Conservation (phyloP, 164 flowering plant genomes). For the Piper longum region DNA sequence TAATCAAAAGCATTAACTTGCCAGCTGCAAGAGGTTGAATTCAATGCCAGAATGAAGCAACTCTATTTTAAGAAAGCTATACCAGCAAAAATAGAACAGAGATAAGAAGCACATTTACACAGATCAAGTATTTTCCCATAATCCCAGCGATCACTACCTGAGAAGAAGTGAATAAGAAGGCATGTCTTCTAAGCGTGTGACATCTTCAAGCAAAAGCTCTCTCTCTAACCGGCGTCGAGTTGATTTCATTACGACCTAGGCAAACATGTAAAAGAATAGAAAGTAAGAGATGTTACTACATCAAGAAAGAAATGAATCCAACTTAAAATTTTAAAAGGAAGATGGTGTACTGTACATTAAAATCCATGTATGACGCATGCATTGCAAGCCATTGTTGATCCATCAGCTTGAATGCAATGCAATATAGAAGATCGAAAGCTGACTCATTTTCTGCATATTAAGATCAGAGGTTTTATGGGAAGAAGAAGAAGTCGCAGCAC, state of each 20-base stretch:
- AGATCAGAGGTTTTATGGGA: not conserved
- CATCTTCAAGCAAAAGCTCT: conserved; percentile 52
- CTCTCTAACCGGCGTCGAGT: conserved; percentile 61
- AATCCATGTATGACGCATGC: conserved; percentile 28
- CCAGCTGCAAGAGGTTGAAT: not conserved
- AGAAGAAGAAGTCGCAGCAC: too few relatives aligned
- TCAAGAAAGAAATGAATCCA: not conserved
- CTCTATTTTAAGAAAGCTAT: not conserved
- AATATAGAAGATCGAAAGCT: conserved; percentile 24
- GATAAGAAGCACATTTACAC: not conserved
- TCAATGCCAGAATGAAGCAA: not conserved
- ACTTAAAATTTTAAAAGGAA: not conserved
- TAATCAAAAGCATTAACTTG: not conserved
- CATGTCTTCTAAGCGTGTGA: conserved; percentile 51
- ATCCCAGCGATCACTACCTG: conserved; percentile 1
- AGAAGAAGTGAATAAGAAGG: conserved; percentile 52
- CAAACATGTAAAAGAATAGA: not conserved
- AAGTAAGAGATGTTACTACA: not conserved
- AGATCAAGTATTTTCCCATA: not conserved
- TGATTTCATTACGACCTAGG: conserved; percentile 64
- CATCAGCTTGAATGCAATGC: conserved; percentile 24
- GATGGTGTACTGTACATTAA: conserved; percentile 14
- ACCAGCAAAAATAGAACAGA: not conserved
- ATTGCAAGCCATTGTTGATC: conserved; percentile 30
- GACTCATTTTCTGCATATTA: conserved; percentile 16